A percentile compares a stretch with the other conserved stretches of the same genome.
Conservation (phyloP, 345 rosid genomes). For the Salix viminalis region DNA sequence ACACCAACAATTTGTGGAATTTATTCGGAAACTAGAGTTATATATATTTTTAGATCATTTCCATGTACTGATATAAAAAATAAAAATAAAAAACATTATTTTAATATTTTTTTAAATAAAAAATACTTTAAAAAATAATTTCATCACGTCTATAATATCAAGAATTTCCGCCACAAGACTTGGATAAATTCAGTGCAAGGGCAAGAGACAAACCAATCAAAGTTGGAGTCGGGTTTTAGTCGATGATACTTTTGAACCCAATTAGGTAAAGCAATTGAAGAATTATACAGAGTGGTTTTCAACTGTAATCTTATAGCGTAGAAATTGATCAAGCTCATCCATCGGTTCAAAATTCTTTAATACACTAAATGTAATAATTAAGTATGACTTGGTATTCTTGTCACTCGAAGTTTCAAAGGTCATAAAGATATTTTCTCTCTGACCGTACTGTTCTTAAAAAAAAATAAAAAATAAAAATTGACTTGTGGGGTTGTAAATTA, state of each 20-base stretch:
- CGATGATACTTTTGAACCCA: not conserved
- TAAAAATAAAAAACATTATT: too few relatives aligned
- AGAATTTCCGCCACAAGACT: not conserved
- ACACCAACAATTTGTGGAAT: too few relatives aligned
- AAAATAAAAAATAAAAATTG: not conserved
- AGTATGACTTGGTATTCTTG: not conserved
- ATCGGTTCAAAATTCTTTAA: not conserved
- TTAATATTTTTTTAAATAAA: too few relatives aligned
- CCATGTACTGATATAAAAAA: too few relatives aligned
- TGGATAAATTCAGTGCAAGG: not conserved
- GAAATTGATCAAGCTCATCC: not conserved
- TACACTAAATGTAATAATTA: not conserved
- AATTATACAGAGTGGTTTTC: not conserved
- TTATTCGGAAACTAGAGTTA: too few relatives aligned
- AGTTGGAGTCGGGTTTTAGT: not conserved
- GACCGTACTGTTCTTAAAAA: not conserved
- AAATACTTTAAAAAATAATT: too few relatives aligned
- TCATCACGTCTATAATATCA: too few relatives aligned
- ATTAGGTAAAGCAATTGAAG: not conserved
- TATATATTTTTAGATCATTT: too few relatives aligned
- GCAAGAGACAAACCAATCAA: not conserved
- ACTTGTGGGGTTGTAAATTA: not conserved
- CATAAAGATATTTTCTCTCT: not conserved
- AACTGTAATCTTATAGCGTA: not conserved
- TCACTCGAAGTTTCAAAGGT: not conserved